Evolutionary conservation across 2,329 filamentous ascomycete species (phyloP), one percentile per base, ranked within the genome.

Genomic region (Colletotrichum aenigma): DNA sequence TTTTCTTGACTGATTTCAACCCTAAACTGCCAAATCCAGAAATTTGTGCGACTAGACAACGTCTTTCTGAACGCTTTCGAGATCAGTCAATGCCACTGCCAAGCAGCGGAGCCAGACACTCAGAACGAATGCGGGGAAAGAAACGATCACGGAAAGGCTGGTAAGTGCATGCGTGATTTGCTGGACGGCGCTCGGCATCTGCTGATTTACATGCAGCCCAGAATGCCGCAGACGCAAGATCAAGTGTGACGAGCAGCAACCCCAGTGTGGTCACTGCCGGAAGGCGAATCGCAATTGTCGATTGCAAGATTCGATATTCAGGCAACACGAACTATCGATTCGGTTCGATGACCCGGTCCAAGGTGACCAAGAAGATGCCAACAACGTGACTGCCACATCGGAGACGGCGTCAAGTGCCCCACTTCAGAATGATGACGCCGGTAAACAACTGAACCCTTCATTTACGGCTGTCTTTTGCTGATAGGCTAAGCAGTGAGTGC

Each of bases 151-250:
- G 43, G 43, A 48, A 48, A 48, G 43, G 43, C n/a, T 48, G 43
- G 43, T 21, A 48, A 48, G 43, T 48, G 43, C 18, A 7, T 48
- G 43, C n/a, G n/a, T 48, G n/a, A 9, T 48, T 48, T n/a, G 43
- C 3, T 21, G 43, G 21, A 90, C 86, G 0, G 88, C 89, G 10
- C 82, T 79, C 6, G 71, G 67, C 34, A 77, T 56, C 7, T 79
- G 28, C 61, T 28, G n/a, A 65, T 18, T 12, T 4, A 16, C 34
- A 65, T 26, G 61, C 34, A 65, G 34, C 16, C 34, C 61, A 38
- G 32, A 65, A 30, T 65, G 61, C 15, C 61, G 61, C 21, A 24
- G 34, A 28, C 34, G 32, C 34, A 43, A 43, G 34, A 43, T 43
- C 61, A 43, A 43, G 34, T 28, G 61, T 26, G 61, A 65, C 16